A percentile compares a stretch with the other conserved stretches of the same genome.
phyloP scores from a whole-genome alignment of 176 grass and related monocot species.

The Paspalum notatum region DNA sequence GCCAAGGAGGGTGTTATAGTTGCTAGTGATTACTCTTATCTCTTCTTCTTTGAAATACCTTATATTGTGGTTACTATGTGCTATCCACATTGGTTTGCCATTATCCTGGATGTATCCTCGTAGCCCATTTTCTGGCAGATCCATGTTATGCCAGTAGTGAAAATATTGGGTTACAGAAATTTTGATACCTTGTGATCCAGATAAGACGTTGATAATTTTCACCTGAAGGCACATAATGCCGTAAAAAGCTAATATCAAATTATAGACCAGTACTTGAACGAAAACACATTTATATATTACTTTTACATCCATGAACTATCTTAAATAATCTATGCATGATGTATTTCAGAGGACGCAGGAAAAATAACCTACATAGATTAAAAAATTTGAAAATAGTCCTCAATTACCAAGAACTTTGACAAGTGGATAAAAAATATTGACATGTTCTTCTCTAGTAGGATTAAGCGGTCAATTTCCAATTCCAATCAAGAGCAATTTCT shows the following conservation, averaged over 20 bases:
- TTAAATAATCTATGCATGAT: too few species aligned
- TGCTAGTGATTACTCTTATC: constrained; percentile 19
- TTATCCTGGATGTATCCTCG: neutral
- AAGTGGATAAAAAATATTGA: too few species aligned
- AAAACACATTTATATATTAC: neutral
- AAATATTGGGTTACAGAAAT: neutral
- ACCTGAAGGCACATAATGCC: neutral
- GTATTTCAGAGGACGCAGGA: too few species aligned
- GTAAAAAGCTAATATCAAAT: neutral
- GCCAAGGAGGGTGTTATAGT: constrained; percentile 15
- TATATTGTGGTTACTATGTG: neutral
- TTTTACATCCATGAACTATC: too few species aligned
- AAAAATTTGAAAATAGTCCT: too few species aligned
- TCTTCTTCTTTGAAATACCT: constrained; percentile 20
- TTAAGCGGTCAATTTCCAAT: too few species aligned
- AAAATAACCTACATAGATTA: too few species aligned
- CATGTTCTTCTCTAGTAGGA: too few species aligned
- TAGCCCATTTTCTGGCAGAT: neutral
- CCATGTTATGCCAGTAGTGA: neutral
- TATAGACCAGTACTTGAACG: neutral
- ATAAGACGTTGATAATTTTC: neutral
- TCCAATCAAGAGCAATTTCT: too few species aligned
- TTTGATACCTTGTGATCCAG: neutral
- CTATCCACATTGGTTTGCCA: neutral
- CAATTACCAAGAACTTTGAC: too few species aligned